Base-by-base conservation (phyloP, 305 asterid genomes). In the Fraxinus baroniana region DNA sequence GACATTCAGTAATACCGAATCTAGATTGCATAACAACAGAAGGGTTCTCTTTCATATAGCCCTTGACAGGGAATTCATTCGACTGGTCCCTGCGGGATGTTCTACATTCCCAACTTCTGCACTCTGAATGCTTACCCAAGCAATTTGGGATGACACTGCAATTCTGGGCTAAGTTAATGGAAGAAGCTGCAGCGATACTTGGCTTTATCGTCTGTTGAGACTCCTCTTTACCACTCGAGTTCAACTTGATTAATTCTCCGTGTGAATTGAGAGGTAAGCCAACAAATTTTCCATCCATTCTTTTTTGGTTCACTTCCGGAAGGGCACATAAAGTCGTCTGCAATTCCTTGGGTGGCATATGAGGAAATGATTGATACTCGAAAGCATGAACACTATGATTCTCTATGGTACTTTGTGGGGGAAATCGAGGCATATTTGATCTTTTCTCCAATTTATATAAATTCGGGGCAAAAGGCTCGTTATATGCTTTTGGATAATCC, bases 201-300 rank as follows among this genome's bases (percentile, higher is more conserved):
- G 87, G 74, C 35, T 84, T 89, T 82, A 83, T 87, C 74, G 68
- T 78, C 84, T 86, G 90, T 79, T 79, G 80, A 75, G 74, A 74
- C 88, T 84, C 85, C 49, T 83, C 80, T 77, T 83, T 85, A 84
- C 77, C 83, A 72, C 81, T 85, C 73, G 93, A 86, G 80, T 82
- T 88, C 80, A 81, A 60, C 55, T 83, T 74, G 52, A 92, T 88
- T 71, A 93, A 79, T 85, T 90, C 94, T 76, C 97, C 94, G 20
- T 87, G 94, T 52, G 96, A 93, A 82, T 91, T 93, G 75, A 93
- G 92, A 75, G 97, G 97, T 89, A 93, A 90, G 18, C 97, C 90
- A 74, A 91, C 81, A 80, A 82, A 87, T 74, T 84, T 82, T 72
- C 86, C 88, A 17, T 81, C 82, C 55, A 70, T 28, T 74, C 87